Percentiles rank a stretch among this genome's conserved stretches.
Conservation (phyloP, 2,329 filamentous ascomycete genomes). For the Diaporthe ampelina region DNA sequence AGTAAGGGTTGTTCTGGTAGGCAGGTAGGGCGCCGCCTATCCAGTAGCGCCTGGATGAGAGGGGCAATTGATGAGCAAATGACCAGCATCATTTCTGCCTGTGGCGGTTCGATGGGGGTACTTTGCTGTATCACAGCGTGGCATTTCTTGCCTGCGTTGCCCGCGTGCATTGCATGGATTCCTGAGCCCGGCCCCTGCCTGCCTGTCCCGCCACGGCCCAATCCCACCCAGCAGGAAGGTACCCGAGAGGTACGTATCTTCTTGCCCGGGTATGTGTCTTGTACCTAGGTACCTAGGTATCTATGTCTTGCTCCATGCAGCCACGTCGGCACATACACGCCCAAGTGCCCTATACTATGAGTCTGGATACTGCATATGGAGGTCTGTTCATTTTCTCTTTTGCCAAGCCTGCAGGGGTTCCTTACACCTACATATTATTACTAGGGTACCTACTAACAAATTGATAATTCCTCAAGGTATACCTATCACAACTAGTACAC, state of each 20-base stretch:
- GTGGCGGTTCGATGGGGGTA: neutral
- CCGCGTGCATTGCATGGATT: neutral
- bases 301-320: too few species aligned
- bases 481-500: too few species aligned
- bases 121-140: neutral
- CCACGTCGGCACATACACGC: too few species aligned
- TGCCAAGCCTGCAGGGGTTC: too few species aligned
- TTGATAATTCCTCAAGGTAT: too few species aligned
- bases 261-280: too few species aligned
- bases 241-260: neutral
- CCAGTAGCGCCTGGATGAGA: neutral
- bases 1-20: too few species aligned
- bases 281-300: neutral
- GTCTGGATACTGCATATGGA: too few species aligned
- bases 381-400: too few species aligned
- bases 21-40: neutral
- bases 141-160: neutral
- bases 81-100: conserved; percentile 6
- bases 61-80: conserved; percentile 7
- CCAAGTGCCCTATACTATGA: too few species aligned
- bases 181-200: neutral
- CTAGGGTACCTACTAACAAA: too few species aligned
- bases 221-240: neutral
- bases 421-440: too few species aligned
- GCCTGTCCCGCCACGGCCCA: neutral